Base-by-base conservation (phyloP, 2,329 filamentous ascomycete genomes). In the Cadophora luteo-olivacea region DNA sequence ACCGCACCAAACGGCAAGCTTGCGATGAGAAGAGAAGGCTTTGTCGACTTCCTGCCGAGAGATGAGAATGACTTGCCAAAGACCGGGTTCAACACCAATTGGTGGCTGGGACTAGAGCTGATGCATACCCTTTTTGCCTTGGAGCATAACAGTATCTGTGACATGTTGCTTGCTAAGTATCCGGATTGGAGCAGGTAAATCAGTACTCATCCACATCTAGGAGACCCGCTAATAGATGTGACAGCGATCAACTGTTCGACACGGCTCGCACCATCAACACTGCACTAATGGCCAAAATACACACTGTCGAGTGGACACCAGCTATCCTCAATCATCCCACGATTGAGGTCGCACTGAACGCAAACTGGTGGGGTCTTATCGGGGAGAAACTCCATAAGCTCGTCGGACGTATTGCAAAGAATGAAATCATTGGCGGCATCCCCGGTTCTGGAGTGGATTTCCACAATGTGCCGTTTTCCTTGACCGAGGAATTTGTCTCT, bases 61-160 rank as follows among this genome's bases (percentile, higher is more conserved):
- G 69, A 69, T 54, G 62, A 52, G 14, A 62, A 63, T 24, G 61
- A 64, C 7, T 36, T 67, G 6, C 65, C 65, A 2, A 36, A 52
- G 67, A 71, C 69, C 19, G 69, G 69, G 8, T 71, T 71, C 67
- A 71, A 71, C 36, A 52, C 36, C 11, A 71, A 71, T 36, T 69
- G 69, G 69, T 71, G 69, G 69, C 16, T 71, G 1, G 69, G 69
- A 7, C 14, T 71, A 45, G 69, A 71, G 52, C 25, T 71, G 25
- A 22, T 71, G 41, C 69, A 71, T 29, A 71, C 69, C 4, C 63
- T 71, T 6, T 71, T 71, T 33, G 67, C 69, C 4, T 32, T 69
- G 32, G 69, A 71, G 48, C 69, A 71, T 16, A 71, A 71, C 24
- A 32, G 52, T 25, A 66, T 71, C n/a, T 71, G 69, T 41, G 69